These are phyloP conservation scores for Penicillium herquei DNA, from an alignment of 495 filamentous ascomycete species.

Conservation along the genomic window DNA sequence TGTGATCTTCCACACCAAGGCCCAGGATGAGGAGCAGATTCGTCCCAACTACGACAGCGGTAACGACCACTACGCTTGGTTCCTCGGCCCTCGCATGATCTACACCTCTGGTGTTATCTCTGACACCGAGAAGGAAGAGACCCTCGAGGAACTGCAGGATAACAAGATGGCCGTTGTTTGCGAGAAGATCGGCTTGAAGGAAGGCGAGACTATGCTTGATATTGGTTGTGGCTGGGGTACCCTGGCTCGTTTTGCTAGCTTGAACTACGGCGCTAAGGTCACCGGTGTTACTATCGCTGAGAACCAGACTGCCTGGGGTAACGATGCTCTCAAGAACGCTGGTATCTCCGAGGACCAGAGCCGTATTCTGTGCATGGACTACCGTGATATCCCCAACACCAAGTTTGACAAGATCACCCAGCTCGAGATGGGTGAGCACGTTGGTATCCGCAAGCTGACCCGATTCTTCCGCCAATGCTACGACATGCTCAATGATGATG, in stretches of 20 bases:
- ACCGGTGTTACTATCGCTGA: conserved; percentile 80
- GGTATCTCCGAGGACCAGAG: conserved; percentile 58
- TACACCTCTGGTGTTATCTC: conserved; percentile 83
- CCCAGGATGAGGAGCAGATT: conserved; percentile 85
- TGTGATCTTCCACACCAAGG: conserved; percentile 74
- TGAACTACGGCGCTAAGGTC: conserved; percentile 73
- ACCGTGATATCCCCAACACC: conserved; percentile 72
- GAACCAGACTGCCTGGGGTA: conserved; percentile 77
- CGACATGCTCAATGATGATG: conserved; percentile 86
- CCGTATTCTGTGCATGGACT: conserved; percentile 63
- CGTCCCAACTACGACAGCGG: conserved; percentile 85
- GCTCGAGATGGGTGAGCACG: conserved; percentile 89
- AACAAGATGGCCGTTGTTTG: conserved; percentile 86
- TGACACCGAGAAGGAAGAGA: conserved; percentile 71
- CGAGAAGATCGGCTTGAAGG: conserved; percentile 75
- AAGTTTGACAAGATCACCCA: conserved; percentile 82
- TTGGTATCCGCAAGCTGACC: conserved; percentile 72
- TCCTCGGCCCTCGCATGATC: conserved; percentile 87
- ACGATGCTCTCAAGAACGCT: conserved; percentile 55
- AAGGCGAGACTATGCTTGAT: conserved; percentile 72
- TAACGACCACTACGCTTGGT: conserved; percentile 88
- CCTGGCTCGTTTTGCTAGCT: conserved; percentile 73
- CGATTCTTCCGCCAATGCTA: conserved; percentile 70
- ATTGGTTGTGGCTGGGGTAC: conserved; percentile 90
- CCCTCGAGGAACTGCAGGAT: conserved; percentile 81